These are phyloP conservation scores for Paxillus involutus DNA, from an alignment of 768 basidiomycete species.

Conservation along the genomic window DNA sequence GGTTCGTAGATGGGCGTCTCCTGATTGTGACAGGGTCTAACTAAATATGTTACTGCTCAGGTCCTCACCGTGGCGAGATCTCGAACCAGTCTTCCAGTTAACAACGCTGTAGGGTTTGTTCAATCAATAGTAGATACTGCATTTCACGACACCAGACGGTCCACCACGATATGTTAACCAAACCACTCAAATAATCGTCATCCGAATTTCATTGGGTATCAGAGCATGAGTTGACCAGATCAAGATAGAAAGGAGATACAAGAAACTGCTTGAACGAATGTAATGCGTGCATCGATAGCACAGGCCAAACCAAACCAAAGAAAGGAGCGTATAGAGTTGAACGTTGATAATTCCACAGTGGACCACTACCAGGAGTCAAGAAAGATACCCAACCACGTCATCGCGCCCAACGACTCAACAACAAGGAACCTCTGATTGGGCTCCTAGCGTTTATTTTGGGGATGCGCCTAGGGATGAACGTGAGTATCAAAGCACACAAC, in stretches of 20 bases:
- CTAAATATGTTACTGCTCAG: too few relatives aligned
- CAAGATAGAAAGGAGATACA: too few relatives aligned
- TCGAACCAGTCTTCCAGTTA: background rate
- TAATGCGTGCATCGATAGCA: background rate
- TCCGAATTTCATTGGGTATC: background rate
- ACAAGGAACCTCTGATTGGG: background rate
- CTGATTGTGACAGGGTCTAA: too few relatives aligned
- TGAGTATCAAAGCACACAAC: background rate
- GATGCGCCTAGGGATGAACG: background rate
- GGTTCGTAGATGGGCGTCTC: background rate
- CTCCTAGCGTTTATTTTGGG: background rate
- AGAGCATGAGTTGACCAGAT: background rate
- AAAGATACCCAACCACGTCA: background rate
- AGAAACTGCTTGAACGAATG: background rate
- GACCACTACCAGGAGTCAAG: background rate
- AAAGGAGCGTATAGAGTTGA: slow-evolving; percentile 7
- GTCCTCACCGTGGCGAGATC: too few relatives aligned
- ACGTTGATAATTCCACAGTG: background rate
- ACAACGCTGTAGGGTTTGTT: background rate
- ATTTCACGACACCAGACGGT: too few relatives aligned
- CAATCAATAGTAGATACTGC: too few relatives aligned
- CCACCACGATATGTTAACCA: too few relatives aligned
- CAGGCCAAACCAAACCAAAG: background rate
- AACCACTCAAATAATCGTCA: background rate
- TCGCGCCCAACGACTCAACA: background rate